Conservation (phyloP, 371 early-diverging fungal species). For the Modicella reniformis region DNA sequence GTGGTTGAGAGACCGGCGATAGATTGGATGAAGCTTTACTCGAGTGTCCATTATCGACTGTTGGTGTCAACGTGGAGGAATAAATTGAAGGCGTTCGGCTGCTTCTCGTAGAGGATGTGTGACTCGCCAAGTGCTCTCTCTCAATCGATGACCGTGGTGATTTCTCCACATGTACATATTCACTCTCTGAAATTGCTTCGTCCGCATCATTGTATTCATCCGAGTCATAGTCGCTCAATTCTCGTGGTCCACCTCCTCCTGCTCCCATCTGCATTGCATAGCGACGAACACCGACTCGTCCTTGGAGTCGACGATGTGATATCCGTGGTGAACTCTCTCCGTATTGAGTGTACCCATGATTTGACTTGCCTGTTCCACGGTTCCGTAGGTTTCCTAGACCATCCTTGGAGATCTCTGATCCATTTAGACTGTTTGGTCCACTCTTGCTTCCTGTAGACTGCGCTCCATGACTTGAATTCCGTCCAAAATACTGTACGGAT, state of each 20-base stretch:
- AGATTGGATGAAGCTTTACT: background rate
- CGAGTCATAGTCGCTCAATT: conserved; percentile 51
- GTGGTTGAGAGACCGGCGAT: conserved; percentile 25
- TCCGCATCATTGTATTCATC: conserved; percentile 53
- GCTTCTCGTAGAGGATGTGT: background rate
- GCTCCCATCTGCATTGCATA: conserved; percentile 54
- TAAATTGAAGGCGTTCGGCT: background rate
- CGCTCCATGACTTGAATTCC: background rate
- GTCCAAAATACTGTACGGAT: conserved; percentile 50
- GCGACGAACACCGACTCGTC: conserved; percentile 45
- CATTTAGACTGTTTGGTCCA: conserved; percentile 24
- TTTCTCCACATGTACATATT: conserved; percentile 47
- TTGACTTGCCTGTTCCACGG: conserved; percentile 11
- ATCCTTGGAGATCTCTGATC: conserved; percentile 22
- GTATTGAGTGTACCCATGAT: conserved; percentile 15
- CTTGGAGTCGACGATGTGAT: conserved; percentile 45
- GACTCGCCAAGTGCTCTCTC: background rate
- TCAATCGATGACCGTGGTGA: conserved; percentile 18
- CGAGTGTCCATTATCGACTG: conserved; percentile 5
- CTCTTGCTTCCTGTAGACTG: conserved; percentile 25
- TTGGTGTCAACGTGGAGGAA: conserved; percentile 5
- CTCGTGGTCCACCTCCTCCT: conserved; percentile 40
- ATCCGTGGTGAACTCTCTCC: conserved; percentile 44
- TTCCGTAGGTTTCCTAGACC: conserved; percentile 19
- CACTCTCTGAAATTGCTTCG: conserved; percentile 49